Percentiles rank a stretch among this genome's conserved stretches.
phyloP scores from a whole-genome alignment of 208 protist species.

The Acanthamoeba rhysodes region DNA sequence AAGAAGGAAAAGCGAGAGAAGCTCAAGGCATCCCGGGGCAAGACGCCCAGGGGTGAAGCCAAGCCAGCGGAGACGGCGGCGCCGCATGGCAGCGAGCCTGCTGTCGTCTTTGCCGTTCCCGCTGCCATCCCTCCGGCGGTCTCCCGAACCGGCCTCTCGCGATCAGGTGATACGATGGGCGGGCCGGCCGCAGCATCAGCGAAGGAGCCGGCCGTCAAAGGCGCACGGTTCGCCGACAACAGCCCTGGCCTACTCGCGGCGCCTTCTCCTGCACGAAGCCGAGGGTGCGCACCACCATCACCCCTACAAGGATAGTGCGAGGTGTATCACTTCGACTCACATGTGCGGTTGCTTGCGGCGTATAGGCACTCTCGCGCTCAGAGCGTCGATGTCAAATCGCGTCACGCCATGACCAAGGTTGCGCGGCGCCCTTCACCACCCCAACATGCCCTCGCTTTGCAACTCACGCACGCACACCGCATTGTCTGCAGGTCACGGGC shows the following conservation, averaged over 20 bases:
- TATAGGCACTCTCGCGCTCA: background rate
- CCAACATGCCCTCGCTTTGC: background rate
- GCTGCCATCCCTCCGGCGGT: background rate
- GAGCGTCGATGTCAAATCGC: constrained; percentile 43
- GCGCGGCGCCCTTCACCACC: background rate
- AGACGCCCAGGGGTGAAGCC: background rate
- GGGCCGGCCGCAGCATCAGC: background rate
- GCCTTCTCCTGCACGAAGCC: background rate
- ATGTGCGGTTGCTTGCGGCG: background rate
- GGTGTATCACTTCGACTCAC: background rate
- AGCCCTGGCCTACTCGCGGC: background rate
- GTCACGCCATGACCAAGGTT: background rate
- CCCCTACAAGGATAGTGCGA: no score
- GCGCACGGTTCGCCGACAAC: background rate
- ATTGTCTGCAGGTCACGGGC: background rate
- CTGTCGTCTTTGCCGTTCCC: background rate
- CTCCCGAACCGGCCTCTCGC: background rate
- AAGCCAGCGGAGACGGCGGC: background rate
- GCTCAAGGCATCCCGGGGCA: background rate
- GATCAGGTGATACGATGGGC: background rate
- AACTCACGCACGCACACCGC: background rate
- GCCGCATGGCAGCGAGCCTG: background rate
- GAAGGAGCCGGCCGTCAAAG: background rate
- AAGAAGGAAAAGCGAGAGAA: background rate
- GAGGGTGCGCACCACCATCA: background rate